A percentile compares a stretch with the other conserved stretches of the same genome.
phyloP scores from a whole-genome alignment of 2,329 filamentous ascomycete species.

The Claviceps sp. region DNA sequence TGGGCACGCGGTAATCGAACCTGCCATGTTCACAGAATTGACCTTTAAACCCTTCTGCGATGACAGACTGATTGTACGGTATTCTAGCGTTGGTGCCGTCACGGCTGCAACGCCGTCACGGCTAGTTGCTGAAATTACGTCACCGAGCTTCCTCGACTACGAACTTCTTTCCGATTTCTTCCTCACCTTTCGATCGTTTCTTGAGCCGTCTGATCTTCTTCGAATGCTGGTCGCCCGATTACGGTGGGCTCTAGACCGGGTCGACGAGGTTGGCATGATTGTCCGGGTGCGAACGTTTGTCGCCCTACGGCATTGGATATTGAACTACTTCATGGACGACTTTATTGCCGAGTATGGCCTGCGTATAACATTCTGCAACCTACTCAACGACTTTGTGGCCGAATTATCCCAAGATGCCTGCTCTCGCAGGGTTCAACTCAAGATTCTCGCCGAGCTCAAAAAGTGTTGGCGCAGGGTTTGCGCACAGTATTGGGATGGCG shows the following conservation, averaged over 20 bases:
- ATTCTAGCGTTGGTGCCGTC: slow-evolving; percentile 61
- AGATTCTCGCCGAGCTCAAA: slow-evolving; percentile 87
- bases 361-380: slow-evolving; percentile 63
- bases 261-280: slow-evolving; percentile 77
- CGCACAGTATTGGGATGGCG: slow-evolving; percentile 73
- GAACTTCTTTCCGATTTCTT: slow-evolving; percentile 97
- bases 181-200: slow-evolving; percentile 80
- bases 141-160: slow-evolving; percentile 89
- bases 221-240: slow-evolving; percentile 75
- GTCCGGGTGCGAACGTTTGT: slow-evolving; percentile 95
- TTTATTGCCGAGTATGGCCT: slow-evolving; percentile 68
- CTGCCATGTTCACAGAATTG: slow-evolving; percentile 70
- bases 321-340: slow-evolving; percentile 96
- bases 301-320: slow-evolving; percentile 87
- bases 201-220: slow-evolving; percentile 63
- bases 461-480: slow-evolving; percentile 94
- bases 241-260: slow-evolving; percentile 69
- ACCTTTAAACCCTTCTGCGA: slow-evolving; percentile 69
- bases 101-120: slow-evolving; percentile 81
- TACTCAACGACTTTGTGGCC: slow-evolving; percentile 57
- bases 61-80: slow-evolving; percentile 69
- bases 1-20: slow-evolving; percentile 42
- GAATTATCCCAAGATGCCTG: slow-evolving; percentile 35
- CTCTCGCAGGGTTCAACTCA: slow-evolving; percentile 46
- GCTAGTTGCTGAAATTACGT: slow-evolving; percentile 91